Evolutionary conservation across 2,329 filamentous ascomycete species (phyloP).

Genomic region (Cryphonectria naterciae): DNA sequence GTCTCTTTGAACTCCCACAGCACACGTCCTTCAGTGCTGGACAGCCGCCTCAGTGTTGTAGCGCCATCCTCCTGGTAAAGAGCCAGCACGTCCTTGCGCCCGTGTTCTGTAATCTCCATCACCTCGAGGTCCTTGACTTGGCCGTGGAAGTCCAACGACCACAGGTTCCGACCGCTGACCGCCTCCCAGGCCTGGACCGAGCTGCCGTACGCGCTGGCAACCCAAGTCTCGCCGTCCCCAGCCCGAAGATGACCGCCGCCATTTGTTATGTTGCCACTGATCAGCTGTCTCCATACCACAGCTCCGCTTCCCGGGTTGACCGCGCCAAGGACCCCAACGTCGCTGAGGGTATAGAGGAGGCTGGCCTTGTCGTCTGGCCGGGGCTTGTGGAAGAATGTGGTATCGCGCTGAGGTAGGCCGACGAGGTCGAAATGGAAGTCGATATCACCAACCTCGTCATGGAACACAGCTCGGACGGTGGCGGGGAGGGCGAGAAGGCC

Average conservation of each 20-base stretch:
- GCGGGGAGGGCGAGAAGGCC: conserved; percentile 48
- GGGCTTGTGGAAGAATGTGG: conserved; percentile 94
- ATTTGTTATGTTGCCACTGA: conserved; percentile 57
- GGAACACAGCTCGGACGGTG: conserved; percentile 71
- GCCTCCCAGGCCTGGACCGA: conserved; percentile 83
- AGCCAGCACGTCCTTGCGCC: conserved; percentile 71
- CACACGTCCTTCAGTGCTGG: conserved; percentile 71
- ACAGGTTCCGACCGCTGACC: conserved; percentile 76
- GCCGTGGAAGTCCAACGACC: conserved; percentile 67
- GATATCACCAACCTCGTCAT: conserved; percentile 87
- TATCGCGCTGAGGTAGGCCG: conserved; percentile 77
- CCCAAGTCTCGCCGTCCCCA: conserved; percentile 77
- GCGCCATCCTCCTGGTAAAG: conserved; percentile 64
- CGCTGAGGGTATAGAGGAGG: conserved; percentile 87
- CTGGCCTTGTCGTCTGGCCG: conserved; percentile 81
- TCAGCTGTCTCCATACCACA: conserved; percentile 82
- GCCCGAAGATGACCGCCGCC: conserved; percentile 64
- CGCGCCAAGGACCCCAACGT: conserved; percentile 81
- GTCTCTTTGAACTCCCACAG: conserved; percentile 79
- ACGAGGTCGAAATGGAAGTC: conserved; percentile 93
- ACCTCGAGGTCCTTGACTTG: conserved; percentile 74
- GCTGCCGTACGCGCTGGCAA: conserved; percentile 73
- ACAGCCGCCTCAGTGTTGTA: conserved; percentile 69
- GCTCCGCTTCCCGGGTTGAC: conserved; percentile 86
- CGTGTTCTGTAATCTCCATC: conserved; percentile 67